Base-by-base conservation (phyloP, 805 yeast genomes). In the Barnettozyma populi region DNA sequence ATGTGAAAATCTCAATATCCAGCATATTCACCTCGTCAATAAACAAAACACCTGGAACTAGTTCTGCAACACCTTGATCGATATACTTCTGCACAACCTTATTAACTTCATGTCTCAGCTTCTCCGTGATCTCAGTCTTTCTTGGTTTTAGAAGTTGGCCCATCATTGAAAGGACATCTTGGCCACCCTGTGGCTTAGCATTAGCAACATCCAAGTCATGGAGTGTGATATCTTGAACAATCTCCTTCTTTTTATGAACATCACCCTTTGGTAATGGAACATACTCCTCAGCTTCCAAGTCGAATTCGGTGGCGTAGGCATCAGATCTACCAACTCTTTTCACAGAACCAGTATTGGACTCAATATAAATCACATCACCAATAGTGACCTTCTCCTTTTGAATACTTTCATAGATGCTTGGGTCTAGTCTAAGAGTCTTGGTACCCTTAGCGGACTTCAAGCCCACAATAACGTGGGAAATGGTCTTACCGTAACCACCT, bases 191-290 rank as follows among this genome's bases (percentile, higher is more conserved):
- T 20, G 98, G 99, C 60, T 94, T 80, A 2, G 98, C 90, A 64
- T 94, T 94, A 43, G 98, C 97, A 49, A 89, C 86, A 67, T 94
- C 99, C 64, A 94, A 76, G 66, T 94, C 99, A 66, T 94, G 97
- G 58, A 94, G 76, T 3, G 98, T 88, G 40, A 94, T 97, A 57
- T 94, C 97, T 71, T 94, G 99, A 19, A 94, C 96, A 59, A 92
- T 90, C 69, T 94, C 98, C 67, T 94, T 94, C 76, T 94, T 90
- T 66, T 92, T 90, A 73, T 94, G 99, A 40, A 94, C 96, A 68
- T 94, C 99, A 46, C 99, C 99, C 71, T 94, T 95, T 52, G 99
- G 99, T 59, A 95, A 76, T 38, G 99, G 97, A 20, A 94, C 98
- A 67, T 94, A 94, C 70, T 94, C 98, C 70, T 95, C 97, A 24